phyloP scores from a whole-genome alignment of 1,139 yeast genomes.

The Nakaseomyces nivariensis region DNA sequence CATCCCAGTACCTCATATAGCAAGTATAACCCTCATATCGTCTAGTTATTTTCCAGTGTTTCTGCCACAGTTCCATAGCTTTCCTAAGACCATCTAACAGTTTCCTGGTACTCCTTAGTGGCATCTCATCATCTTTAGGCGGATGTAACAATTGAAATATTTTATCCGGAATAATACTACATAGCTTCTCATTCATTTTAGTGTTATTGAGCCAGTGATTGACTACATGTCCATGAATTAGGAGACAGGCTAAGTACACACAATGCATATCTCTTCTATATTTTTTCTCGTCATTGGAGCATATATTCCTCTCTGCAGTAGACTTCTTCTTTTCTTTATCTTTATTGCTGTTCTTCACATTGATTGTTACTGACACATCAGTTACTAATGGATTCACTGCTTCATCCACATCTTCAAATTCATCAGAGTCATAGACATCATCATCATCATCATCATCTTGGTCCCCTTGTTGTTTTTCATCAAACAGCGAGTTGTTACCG shows the following conservation, averaged over 20 bases:
- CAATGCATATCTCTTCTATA: slow-evolving; percentile 50
- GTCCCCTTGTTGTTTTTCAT: slow-evolving; percentile 6
- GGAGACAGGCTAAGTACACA: slow-evolving; percentile 45
- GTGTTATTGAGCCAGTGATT: slow-evolving; percentile 67
- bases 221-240: slow-evolving; percentile 55
- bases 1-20: slow-evolving; percentile 50
- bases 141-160: slow-evolving; percentile 42
- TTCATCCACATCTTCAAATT: slow-evolving; percentile 33
- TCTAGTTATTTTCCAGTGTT: slow-evolving; percentile 41
- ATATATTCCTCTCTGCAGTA: slow-evolving; percentile 22
- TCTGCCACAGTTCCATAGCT: slow-evolving; percentile 53
- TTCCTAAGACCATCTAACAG: slow-evolving; percentile 67
- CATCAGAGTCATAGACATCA: slow-evolving; percentile 31
- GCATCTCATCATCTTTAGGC: slow-evolving; percentile 28
- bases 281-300: slow-evolving; percentile 45
- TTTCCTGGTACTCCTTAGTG: slow-evolving; percentile 48
- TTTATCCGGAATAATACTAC: slow-evolving; percentile 39
- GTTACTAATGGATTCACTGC: slow-evolving; percentile 10
- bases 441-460: slow-evolving; percentile 17
- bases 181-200: slow-evolving; percentile 33
- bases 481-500: not conserved
- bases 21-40: slow-evolving; percentile 34
- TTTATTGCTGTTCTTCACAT: slow-evolving; percentile 4
- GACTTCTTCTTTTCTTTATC: slow-evolving; percentile 19
- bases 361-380: slow-evolving; percentile 21